Conservation (phyloP, 2,329 filamentous ascomycete species). For the Plenodomus lindquistii region DNA sequence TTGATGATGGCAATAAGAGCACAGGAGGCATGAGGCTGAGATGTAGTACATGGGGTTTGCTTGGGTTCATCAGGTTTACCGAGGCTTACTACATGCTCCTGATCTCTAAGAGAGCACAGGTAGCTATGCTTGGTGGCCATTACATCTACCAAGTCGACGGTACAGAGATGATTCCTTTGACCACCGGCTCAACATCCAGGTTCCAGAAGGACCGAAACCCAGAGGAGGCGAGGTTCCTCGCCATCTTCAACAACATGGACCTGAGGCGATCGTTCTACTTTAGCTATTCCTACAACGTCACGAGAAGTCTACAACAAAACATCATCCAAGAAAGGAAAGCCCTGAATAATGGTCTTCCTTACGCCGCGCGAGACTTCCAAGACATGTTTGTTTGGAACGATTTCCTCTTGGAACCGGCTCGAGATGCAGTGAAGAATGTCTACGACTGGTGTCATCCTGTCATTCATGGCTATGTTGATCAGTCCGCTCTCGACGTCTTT, state of each 20-base stretch:
- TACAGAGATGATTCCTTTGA: constrained; percentile 87
- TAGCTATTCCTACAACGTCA: constrained; percentile 97
- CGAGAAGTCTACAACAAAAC: constrained; percentile 87
- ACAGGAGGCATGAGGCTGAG: constrained; percentile 88
- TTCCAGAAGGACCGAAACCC: constrained; percentile 81
- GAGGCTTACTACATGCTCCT: constrained; percentile 96
- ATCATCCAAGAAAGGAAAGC: constrained; percentile 78
- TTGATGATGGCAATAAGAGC: constrained; percentile 91
- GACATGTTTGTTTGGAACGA: constrained; percentile 99
- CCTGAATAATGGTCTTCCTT: constrained; percentile 65
- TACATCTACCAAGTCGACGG: constrained; percentile 95
- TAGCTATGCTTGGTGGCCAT: constrained; percentile 94
- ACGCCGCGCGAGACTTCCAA: constrained; percentile 71
- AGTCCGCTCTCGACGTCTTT: constrained; percentile 75
- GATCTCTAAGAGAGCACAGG: constrained; percentile 93
- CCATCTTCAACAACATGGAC: constrained; percentile 88
- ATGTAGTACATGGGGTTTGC: constrained; percentile 87
- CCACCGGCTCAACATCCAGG: constrained; percentile 67
- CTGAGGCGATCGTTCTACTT: constrained; percentile 94
- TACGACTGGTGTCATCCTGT: constrained; percentile 97
- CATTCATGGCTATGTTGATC: constrained; percentile 94
- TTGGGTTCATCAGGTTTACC: constrained; percentile 96
- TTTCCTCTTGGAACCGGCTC: constrained; percentile 79
- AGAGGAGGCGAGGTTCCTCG: constrained; percentile 86
- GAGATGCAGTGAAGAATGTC: constrained; percentile 70